These are phyloP conservation scores for Cladochytrium replicatum DNA, from an alignment of 192 early-diverging fungal genomes.

Conservation along the genomic window DNA sequence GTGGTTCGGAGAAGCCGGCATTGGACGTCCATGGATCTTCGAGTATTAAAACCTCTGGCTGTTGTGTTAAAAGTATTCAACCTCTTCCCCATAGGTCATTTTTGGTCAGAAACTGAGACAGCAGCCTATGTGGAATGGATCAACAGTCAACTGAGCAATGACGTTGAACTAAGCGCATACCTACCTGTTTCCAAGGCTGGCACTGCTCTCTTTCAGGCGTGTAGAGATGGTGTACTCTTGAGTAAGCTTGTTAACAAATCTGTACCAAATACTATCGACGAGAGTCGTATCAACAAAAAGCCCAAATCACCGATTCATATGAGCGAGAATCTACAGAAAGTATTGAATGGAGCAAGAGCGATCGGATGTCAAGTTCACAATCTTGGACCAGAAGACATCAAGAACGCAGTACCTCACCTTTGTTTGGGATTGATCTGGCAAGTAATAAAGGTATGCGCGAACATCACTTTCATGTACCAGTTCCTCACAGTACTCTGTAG, in stretches of 20 bases:
- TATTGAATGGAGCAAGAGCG: constrained; percentile 9
- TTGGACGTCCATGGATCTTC: too few relatives aligned
- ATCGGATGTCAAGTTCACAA: constrained; percentile 26
- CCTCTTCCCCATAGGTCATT: too few relatives aligned
- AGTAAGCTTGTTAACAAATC: constrained; percentile 36
- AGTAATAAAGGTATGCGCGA: constrained; percentile 27
- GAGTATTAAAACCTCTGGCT: neutral
- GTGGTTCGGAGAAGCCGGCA: too few relatives aligned
- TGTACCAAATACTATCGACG: constrained; percentile 24
- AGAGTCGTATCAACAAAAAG: constrained; percentile 12
- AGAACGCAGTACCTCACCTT: constrained; percentile 20
- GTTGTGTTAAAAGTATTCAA: neutral
- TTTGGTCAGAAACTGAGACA: constrained; percentile 18
- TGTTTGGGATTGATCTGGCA: constrained; percentile 23
- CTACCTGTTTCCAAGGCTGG: constrained; percentile 11
- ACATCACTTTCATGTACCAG: neutral
- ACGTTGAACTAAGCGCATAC: constrained; percentile 12
- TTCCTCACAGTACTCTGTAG: neutral
- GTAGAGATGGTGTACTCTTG: constrained; percentile 27
- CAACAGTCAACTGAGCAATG: constrained; percentile 19
- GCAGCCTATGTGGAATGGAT: constrained; percentile 31
- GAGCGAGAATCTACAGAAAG: constrained; percentile 16
- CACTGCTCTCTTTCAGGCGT: constrained; percentile 25
- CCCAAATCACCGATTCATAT: constrained; percentile 15
- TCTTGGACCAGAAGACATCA: constrained; percentile 17